Percentiles rank a stretch among this genome's conserved stretches.
phyloP scores from a whole-genome alignment of 2,329 filamentous ascomycete species.

The Ophiostoma sp. region DNA sequence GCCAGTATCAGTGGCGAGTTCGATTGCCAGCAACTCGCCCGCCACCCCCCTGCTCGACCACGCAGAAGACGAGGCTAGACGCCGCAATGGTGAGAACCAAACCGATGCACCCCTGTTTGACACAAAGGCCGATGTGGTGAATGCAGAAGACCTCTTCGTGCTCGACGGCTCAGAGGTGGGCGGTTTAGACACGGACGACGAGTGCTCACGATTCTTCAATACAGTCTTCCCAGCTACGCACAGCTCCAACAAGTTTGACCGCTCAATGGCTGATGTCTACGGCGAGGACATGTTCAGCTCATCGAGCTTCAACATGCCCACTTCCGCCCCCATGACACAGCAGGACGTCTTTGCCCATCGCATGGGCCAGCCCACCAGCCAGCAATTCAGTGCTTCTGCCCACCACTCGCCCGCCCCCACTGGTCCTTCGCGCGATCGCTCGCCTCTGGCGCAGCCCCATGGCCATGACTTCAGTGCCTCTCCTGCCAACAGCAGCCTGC shows the following conservation, averaged over 20 bases:
- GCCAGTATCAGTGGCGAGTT: slow-evolving; percentile 53
- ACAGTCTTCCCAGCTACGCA: slow-evolving; percentile 47
- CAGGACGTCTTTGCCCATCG: background rate
- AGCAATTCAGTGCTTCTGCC: slow-evolving; percentile 47
- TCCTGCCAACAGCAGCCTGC: slow-evolving; percentile 32
- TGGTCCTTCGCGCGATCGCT: slow-evolving; percentile 33
- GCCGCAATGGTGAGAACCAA: slow-evolving; percentile 49
- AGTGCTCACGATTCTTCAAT: slow-evolving; percentile 61
- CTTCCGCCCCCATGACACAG: slow-evolving; percentile 41
- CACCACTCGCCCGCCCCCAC: slow-evolving; percentile 43
- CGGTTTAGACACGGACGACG: slow-evolving; percentile 37
- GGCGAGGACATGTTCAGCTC: slow-evolving; percentile 80
- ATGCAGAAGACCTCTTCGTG: slow-evolving; percentile 16
- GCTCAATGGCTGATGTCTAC: slow-evolving; percentile 81
- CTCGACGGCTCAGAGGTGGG: slow-evolving; percentile 27
- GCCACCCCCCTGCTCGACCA: slow-evolving; percentile 50
- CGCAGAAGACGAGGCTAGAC: slow-evolving; percentile 42
- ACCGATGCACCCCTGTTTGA: background rate
- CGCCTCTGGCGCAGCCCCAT: no score
- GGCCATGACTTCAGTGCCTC: slow-evolving; percentile 27
- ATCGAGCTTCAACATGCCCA: slow-evolving; percentile 49
- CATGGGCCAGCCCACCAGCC: slow-evolving; percentile 71
- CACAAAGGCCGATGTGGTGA: background rate
- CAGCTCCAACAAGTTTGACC: slow-evolving; percentile 67
- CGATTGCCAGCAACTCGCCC: slow-evolving; percentile 53